Evolutionary conservation across 176 grass and related monocot species (phyloP).

Genomic region (Hordeum marinum): DNA sequence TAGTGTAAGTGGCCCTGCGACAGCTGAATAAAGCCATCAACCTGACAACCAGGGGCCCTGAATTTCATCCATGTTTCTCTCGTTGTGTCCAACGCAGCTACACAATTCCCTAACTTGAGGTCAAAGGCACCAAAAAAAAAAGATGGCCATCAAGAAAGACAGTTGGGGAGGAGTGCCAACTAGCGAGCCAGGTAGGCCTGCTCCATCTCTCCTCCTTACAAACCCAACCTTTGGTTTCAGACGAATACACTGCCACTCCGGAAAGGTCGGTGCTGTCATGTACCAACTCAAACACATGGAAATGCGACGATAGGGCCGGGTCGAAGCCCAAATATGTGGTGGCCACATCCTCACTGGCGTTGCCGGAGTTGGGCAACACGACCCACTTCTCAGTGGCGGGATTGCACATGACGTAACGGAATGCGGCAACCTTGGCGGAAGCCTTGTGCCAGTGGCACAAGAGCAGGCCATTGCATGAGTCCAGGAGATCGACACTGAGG

Average conservation of each 20-base stretch:
- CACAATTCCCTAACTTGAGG: background rate
- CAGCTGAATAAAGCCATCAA: background rate
- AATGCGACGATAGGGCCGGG: background rate
- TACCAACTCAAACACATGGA: background rate
- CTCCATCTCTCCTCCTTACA: too few species aligned
- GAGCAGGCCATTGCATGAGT: background rate
- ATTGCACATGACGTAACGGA: too few species aligned
- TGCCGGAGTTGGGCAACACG: too few species aligned
- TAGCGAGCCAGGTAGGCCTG: too few species aligned
- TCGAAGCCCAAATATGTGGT: too few species aligned
- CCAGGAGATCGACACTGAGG: background rate
- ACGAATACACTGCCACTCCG: too few species aligned
- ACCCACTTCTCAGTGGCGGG: too few species aligned
- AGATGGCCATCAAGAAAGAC: conserved; percentile 8
- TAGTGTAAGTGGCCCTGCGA: background rate
- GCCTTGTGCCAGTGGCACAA: background rate
- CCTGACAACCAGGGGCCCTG: background rate
- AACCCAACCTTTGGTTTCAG: too few species aligned
- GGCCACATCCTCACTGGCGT: too few species aligned
- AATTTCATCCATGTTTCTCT: background rate
- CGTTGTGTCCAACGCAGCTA: background rate
- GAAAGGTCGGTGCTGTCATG: too few species aligned
- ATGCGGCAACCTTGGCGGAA: background rate
- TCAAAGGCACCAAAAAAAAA: background rate
- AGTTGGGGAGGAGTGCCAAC: background rate